Evolutionary conservation across 257 asterid species (phyloP).

Genomic region (Anisodus tanguticus): DNA sequence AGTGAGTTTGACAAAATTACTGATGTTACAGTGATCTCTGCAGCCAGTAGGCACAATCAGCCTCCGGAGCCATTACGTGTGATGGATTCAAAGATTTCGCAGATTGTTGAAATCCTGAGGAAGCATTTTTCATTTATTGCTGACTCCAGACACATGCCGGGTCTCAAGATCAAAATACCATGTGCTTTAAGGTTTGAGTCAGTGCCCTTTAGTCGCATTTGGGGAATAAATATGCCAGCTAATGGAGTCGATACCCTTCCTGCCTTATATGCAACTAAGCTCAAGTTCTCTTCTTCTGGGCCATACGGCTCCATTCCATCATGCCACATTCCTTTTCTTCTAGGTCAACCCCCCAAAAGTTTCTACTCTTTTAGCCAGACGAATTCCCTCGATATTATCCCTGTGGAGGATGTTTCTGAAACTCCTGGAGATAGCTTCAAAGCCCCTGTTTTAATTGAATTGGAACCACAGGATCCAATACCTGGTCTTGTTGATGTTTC

Average conservation of each 20-base stretch:
- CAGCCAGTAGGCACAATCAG: slow-evolving; percentile 47
- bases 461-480: slow-evolving; percentile 88
- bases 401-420: slow-evolving; percentile 59
- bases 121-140: slow-evolving; percentile 81
- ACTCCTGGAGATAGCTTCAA: slow-evolving; percentile 51
- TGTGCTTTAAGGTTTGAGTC: slow-evolving; percentile 76
- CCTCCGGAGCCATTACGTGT: slow-evolving; percentile 76
- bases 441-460: slow-evolving; percentile 73
- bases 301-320: slow-evolving; percentile 76
- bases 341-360: slow-evolving; percentile 60
- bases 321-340: slow-evolving; percentile 77
- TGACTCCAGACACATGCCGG: slow-evolving; percentile 76
- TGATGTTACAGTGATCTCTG: slow-evolving; percentile 44
- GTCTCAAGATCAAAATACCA: slow-evolving; percentile 71
- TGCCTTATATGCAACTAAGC: slow-evolving; percentile 79
- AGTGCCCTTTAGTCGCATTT: slow-evolving; percentile 54
- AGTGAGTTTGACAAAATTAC: slow-evolving; percentile 49
- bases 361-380: slow-evolving; percentile 44
- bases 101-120: slow-evolving; percentile 65
- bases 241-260: slow-evolving; percentile 67
- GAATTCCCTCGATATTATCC: slow-evolving; percentile 69
- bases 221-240: slow-evolving; percentile 42
- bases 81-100: slow-evolving; percentile 86
- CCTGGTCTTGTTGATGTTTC: slow-evolving; percentile 81
- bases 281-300: slow-evolving; percentile 75